phyloP scores from a whole-genome alignment of 345 rosid genomes.

The Triadica sebifera region DNA sequence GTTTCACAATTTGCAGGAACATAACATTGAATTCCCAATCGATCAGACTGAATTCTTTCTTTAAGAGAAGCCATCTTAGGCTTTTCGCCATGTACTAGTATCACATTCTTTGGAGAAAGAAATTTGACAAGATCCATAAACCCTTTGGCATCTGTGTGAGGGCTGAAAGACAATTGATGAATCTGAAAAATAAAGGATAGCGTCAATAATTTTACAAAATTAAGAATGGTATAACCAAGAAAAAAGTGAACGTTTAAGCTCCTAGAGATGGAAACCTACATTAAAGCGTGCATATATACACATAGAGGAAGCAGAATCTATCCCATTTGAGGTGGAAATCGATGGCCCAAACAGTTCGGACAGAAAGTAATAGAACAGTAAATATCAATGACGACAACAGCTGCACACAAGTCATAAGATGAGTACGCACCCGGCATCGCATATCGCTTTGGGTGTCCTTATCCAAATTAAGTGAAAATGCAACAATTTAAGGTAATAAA shows the following conservation, averaged over 20 bases:
- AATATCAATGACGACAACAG: background rate
- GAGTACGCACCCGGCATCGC: slow-evolving; percentile 71
- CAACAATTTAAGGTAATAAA: background rate
- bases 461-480: slow-evolving; percentile 49
- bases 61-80: slow-evolving; percentile 79
- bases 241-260: background rate
- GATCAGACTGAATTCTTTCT: slow-evolving; percentile 65
- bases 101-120: slow-evolving; percentile 76
- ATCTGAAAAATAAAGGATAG: slow-evolving; percentile 45
- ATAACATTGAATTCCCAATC: slow-evolving; percentile 64
- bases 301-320: background rate
- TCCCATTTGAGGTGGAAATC: background rate
- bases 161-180: slow-evolving; percentile 90
- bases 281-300: background rate
- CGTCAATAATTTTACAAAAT: too few relatives aligned
- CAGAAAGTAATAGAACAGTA: background rate
- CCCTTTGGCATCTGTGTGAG: slow-evolving; percentile 92
- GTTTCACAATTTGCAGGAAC: slow-evolving; percentile 75
- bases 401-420: background rate
- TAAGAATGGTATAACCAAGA: background rate
- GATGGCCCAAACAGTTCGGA: background rate
- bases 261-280: background rate
- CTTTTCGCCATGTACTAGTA: slow-evolving; percentile 91
- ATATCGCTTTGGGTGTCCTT: slow-evolving; percentile 80
- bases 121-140: slow-evolving; percentile 90